These are phyloP conservation scores for Salvia splendens DNA, from an alignment of 257 asterid genomes.

Conservation along the genomic window DNA sequence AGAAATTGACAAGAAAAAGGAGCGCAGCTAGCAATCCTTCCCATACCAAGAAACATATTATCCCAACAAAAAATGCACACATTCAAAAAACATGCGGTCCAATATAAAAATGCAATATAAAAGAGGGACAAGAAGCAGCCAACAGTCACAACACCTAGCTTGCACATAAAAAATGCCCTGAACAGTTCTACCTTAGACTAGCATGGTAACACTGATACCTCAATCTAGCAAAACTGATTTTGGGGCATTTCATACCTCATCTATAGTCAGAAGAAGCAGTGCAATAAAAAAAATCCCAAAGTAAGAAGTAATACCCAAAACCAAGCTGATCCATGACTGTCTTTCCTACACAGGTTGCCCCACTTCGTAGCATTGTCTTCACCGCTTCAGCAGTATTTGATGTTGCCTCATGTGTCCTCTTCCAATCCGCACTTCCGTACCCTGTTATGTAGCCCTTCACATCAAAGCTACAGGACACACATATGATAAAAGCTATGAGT, in stretches of 20 bases:
- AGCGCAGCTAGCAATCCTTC: neutral
- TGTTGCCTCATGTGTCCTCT: conserved; percentile 76
- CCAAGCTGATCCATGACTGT: conserved; percentile 92
- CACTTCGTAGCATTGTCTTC: conserved; percentile 64
- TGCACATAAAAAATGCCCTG: neutral
- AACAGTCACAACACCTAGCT: neutral
- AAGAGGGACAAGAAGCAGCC: neutral
- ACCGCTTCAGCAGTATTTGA: conserved; percentile 74
- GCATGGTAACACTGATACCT: neutral
- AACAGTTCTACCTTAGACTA: conserved; percentile 1
- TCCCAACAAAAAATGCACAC: neutral
- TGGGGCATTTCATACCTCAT: neutral
- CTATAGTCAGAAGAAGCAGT: neutral
- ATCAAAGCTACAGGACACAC: conserved; percentile 63
- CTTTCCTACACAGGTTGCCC: conserved; percentile 86
- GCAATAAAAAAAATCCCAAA: conserved; percentile 5
- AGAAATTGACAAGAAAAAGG: neutral
- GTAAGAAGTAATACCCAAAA: conserved; percentile 59
- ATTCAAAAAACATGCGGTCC: neutral
- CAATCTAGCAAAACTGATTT: neutral
- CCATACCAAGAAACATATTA: conserved; percentile 20
- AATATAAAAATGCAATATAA: neutral
- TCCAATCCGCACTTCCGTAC: conserved; percentile 84
- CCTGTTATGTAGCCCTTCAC: conserved; percentile 87
- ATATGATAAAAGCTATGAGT: neutral